Base-by-base conservation (phyloP, 108 stramenopile genomes). In the Aurantiochytrium sp. region DNA sequence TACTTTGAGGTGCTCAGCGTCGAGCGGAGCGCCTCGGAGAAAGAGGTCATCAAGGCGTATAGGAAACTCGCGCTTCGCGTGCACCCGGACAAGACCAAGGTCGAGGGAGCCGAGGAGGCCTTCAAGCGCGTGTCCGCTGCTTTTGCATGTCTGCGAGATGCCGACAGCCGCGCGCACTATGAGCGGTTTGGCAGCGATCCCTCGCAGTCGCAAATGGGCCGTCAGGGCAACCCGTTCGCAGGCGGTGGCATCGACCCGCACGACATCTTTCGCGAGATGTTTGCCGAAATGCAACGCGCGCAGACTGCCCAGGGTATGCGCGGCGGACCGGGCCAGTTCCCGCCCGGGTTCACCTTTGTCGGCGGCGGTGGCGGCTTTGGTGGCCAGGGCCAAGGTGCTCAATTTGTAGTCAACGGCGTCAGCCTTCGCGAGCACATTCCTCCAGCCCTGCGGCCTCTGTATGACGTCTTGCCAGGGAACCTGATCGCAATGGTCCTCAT, bases 1-100 rank as follows among this genome's bases (percentile, higher is more conserved):
- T 81, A 81, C 45, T 81, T 81, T 48, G 73, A 48, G 27, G 73
- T 81, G 73, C 45, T 81, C 27, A 30, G 45, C 3, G 19, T 81
- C 27, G 73, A 81, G 73, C 12, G 3, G 30, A 3, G 10, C 8
- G 73, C 73, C 24, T 41, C 39, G 10, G 39, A 41, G 39, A 81
- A 81, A 24, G 45, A 41, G 73, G 73, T 81, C 24, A 81, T 48
- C n/a, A 81, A 81, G 39, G 73, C 73, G 21, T 81, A 81, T 24
- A 81, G 73, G 32, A 41, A 81, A 24, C 73, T 41, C 45, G 73
- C 73, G 2, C 45, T 81, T 12, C 0, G 45, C 6, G 39, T 81
- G 73, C 73, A 81, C 24, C 73, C 73, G 39, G 73, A 81, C 1
- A 81, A 81, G 30, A 48, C 42, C 45, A 27, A 22, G 21, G 24